phyloP scores from a whole-genome alignment of 371 early-diverging fungal genomes.

The Mucor lusitanicus region DNA sequence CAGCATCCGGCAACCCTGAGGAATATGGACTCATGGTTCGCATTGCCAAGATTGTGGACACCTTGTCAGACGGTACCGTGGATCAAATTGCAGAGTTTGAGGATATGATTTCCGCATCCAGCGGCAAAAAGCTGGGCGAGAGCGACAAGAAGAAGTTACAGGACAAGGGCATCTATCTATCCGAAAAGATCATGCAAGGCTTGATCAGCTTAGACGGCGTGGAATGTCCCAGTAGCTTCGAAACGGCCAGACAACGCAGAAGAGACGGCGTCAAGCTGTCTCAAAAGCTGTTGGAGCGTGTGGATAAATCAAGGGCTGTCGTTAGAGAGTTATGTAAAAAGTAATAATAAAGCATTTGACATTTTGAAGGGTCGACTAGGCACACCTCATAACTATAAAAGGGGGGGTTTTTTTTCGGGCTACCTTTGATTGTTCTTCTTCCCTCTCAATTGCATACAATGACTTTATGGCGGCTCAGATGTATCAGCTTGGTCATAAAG shows the following conservation, averaged over 20 bases:
- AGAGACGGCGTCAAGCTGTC: slow-evolving; percentile 57
- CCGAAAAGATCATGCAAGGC: slow-evolving; percentile 60
- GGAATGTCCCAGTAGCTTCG: slow-evolving; percentile 55
- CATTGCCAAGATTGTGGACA: slow-evolving; percentile 30
- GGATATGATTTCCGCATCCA: slow-evolving; percentile 6
- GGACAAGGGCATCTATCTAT: slow-evolving; percentile 50
- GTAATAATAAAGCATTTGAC: neutral
- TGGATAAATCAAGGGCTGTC: slow-evolving; percentile 45
- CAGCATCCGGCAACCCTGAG: slow-evolving; percentile 56
- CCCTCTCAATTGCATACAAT: neutral
- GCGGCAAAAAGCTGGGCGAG: slow-evolving; percentile 13
- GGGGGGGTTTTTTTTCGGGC: neutral
- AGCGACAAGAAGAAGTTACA: slow-evolving; percentile 37
- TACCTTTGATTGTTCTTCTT: neutral
- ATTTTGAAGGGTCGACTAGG: neutral
- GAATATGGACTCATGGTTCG: slow-evolving; percentile 44
- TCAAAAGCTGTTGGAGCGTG: slow-evolving; percentile 50
- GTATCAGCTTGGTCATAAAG: neutral
- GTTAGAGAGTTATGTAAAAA: slow-evolving; percentile 14
- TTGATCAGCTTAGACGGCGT: slow-evolving; percentile 59
- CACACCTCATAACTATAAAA: too few species aligned
- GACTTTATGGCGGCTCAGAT: neutral
- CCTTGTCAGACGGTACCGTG: slow-evolving; percentile 15
- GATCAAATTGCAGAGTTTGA: slow-evolving; percentile 28
- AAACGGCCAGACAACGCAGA: slow-evolving; percentile 60